Conservation (phyloP, 2,329 filamentous ascomycete genomes). For the Lecanoromycetidae sp. region DNA sequence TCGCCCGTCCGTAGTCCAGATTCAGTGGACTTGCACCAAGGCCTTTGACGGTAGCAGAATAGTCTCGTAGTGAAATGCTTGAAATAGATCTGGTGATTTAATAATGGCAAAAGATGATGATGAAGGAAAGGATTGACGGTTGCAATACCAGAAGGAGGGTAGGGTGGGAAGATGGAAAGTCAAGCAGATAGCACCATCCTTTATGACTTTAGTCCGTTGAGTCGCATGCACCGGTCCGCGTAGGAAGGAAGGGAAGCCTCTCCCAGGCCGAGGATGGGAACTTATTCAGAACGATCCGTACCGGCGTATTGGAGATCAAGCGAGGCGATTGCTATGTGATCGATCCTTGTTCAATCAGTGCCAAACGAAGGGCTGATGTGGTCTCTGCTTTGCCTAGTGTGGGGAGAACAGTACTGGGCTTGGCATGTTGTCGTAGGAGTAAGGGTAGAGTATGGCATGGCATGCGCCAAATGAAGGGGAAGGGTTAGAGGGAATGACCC, state of each 20-base stretch:
- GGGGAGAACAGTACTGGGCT: no score
- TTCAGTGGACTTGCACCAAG: neutral
- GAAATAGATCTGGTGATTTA: neutral
- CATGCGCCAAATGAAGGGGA: no score
- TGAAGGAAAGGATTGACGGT: neutral
- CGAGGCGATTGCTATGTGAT: slow-evolving; percentile 1
- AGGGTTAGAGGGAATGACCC: neutral
- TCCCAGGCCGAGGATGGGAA: neutral
- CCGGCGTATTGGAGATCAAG: slow-evolving; percentile 13
- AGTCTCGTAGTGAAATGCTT: neutral
- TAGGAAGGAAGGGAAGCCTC: neutral
- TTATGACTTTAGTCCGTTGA: slow-evolving; percentile 6
- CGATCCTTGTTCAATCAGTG: neutral
- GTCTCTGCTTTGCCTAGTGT: neutral
- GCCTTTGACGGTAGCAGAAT: neutral
- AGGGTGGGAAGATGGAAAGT: neutral
- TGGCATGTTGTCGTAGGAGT: no score
- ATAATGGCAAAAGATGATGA: slow-evolving; percentile 3
- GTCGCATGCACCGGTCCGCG: slow-evolving; percentile 9
- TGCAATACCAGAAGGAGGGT: neutral
- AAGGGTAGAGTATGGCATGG: no score
- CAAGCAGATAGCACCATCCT: slow-evolving; percentile 5
- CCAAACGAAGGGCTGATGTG: neutral
- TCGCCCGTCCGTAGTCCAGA: slow-evolving; percentile 5
- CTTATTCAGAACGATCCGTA: slow-evolving; percentile 12